Conservation (phyloP, 2,329 filamentous ascomycete species). For the Monosporascus sp. region DNA sequence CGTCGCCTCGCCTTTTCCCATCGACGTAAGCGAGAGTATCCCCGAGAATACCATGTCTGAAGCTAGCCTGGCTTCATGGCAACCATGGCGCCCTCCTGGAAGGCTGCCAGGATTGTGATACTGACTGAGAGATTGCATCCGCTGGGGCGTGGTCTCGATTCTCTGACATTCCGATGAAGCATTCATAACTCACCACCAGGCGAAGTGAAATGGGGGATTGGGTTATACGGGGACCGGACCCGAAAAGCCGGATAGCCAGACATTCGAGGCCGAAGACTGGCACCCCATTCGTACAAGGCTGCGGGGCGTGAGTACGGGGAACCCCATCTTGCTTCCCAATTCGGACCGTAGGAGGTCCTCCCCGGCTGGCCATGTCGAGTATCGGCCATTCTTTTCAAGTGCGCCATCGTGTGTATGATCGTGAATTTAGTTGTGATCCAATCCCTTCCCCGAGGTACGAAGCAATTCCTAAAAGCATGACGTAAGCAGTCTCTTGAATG, state of each 20-base stretch:
- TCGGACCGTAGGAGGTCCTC: no score
- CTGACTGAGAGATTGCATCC: not conserved
- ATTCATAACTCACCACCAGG: not conserved
- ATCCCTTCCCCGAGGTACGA: no score
- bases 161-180: not conserved
- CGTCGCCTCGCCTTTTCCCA: no score
- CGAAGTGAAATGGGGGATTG: not conserved
- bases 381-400: no score
- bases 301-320: no score
- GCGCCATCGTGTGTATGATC: no score
- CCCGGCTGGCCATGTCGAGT: no score
- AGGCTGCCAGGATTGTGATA: not conserved
- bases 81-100: not conserved
- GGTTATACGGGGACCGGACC: not conserved
- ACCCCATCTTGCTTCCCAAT: no score
- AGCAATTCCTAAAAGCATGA: no score
- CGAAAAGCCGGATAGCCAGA: not conserved
- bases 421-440: no score
- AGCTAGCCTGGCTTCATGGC: not conserved
- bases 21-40: not conserved
- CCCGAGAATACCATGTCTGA: no score
- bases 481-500: no score
- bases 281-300: not conserved
- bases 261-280: not conserved
- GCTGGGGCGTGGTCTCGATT: not conserved